Evolutionary conservation across 768 basidiomycete genomes (phyloP), one percentile per base, ranked within the genome.

Genomic region (Aureoboletus auriporus): DNA sequence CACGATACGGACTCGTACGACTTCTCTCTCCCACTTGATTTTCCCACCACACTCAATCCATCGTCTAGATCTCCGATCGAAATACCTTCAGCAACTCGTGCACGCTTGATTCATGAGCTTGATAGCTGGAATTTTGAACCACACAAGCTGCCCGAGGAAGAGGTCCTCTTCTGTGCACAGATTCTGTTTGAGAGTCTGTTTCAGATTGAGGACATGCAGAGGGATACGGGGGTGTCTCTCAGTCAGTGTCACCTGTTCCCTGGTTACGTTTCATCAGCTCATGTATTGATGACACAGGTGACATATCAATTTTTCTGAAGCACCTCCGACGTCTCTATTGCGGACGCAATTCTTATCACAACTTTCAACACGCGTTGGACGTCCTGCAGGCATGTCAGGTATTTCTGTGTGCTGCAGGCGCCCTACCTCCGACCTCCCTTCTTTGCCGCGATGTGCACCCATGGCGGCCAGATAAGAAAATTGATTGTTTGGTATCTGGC

Each of bases 281-380:
- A 53, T 52, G 56, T 30, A 35, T 44, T 35, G 38, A 43, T 55
- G 46, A 54, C 41, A 43, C 66, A 92, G 93, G 75, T 55, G 82
- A 85, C 69, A 76, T 97, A 54, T 77, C 81, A 16, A 69, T 80
- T 9, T 86, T 98, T 59, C 76, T 99, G 35, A 80, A 82, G 56
- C 90, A 95, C 55, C 78, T 98, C n/a, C 82, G 86, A n/a, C 80
- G 82, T 27, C 84, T 95, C 43, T 99, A 99, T 66, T 87, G 93
- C 52, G 77, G 80, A 44, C 83, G 85, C 49, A 97, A 97, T 69
- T 86, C 88, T 26, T 99, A 99, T 67, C 96, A 99, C 75, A 99
- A 98, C 63, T 98, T 95, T 64, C 84, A 91, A 52, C 96, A 99
- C 69, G 96, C 94, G 1, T 74, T 96, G 37, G 96, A 99, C 66